phyloP scores from a whole-genome alignment of 2,329 filamentous ascomycete species.

The Colletotrichum lentis region DNA sequence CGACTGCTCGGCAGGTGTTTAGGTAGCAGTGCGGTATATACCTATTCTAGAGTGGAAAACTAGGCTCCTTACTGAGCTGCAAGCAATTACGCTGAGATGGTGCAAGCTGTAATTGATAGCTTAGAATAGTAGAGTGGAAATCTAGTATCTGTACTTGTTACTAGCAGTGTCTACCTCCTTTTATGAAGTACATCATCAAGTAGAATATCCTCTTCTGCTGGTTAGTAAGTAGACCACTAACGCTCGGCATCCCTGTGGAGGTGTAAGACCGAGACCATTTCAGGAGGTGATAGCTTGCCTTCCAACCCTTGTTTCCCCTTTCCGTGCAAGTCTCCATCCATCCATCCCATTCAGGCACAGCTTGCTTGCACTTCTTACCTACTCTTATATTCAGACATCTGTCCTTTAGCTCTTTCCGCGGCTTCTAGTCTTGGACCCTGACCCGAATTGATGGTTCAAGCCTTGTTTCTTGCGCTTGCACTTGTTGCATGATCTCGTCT shows the following conservation, averaged over 20 bases:
- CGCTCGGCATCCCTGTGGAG: too few species aligned
- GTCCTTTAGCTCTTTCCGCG: conserved; percentile 8
- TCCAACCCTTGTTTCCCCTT: conserved; percentile 1
- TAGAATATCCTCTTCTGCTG: too few species aligned
- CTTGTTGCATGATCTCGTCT: background rate
- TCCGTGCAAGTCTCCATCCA: background rate
- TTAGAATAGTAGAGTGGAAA: too few species aligned
- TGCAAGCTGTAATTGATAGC: too few species aligned
- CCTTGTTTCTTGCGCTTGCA: background rate
- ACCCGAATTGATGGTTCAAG: background rate
- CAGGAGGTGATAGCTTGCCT: background rate
- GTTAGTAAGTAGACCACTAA: too few species aligned
- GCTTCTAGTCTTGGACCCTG: background rate
- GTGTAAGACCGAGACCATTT: conserved; percentile 15
- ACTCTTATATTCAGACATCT: conserved; percentile 6
- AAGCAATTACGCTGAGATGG: too few species aligned
- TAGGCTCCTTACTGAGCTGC: too few species aligned
- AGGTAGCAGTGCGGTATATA: too few species aligned
- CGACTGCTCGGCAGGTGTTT: background rate
- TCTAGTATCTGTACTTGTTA: too few species aligned
- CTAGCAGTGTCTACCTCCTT: too few species aligned
- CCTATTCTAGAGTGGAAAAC: too few species aligned
- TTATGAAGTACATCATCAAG: too few species aligned
- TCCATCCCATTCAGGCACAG: conserved; percentile 8
- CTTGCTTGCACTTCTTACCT: background rate